Percentiles rank a stretch among this genome's conserved stretches.
Evolutionary conservation across 208 protist species (phyloP).

Genomic region (Acanthamoeba healyi): DNA sequence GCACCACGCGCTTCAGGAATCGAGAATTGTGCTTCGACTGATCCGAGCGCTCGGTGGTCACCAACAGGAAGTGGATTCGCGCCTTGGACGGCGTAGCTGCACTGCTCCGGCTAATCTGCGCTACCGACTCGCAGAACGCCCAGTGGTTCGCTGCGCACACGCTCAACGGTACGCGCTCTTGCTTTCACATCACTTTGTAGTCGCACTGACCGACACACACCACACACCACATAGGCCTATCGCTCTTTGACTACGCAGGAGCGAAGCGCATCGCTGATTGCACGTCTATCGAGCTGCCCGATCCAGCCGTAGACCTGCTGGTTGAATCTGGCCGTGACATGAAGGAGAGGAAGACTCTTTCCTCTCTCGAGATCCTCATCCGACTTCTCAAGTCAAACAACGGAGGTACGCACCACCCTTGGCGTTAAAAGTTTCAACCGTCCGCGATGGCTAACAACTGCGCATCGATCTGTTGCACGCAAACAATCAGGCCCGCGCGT

Average conservation of each 20-base stretch:
- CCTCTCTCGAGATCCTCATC: slow-evolving; percentile 24
- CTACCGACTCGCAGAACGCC: slow-evolving; percentile 52
- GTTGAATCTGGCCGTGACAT: not conserved
- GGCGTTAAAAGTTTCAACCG: no score
- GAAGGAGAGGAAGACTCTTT: slow-evolving; percentile 4
- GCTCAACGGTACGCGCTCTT: not conserved
- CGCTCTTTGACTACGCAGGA: slow-evolving; percentile 14
- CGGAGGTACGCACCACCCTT: not conserved
- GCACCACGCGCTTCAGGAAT: no score
- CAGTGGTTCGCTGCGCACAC: slow-evolving; percentile 61
- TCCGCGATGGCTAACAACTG: not conserved
- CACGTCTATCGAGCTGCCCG: slow-evolving; percentile 9
- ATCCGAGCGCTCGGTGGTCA: not conserved
- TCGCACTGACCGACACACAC: no score
- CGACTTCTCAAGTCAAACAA: slow-evolving; percentile 60
- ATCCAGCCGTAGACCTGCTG: not conserved
- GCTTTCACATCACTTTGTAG: no score
- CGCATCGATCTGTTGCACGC: no score
- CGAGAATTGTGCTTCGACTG: not conserved
- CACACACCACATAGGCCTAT: not conserved
- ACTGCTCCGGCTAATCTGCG: slow-evolving; percentile 31
- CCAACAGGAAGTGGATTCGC: slow-evolving; percentile 12
- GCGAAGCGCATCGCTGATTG: slow-evolving; percentile 49
- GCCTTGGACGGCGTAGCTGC: slow-evolving; percentile 2
- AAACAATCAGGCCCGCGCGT: slow-evolving; percentile 13